These are phyloP conservation scores for Pythium phragmiticola DNA, from an alignment of 352 stramenopile genomes.

Conservation along the genomic window DNA sequence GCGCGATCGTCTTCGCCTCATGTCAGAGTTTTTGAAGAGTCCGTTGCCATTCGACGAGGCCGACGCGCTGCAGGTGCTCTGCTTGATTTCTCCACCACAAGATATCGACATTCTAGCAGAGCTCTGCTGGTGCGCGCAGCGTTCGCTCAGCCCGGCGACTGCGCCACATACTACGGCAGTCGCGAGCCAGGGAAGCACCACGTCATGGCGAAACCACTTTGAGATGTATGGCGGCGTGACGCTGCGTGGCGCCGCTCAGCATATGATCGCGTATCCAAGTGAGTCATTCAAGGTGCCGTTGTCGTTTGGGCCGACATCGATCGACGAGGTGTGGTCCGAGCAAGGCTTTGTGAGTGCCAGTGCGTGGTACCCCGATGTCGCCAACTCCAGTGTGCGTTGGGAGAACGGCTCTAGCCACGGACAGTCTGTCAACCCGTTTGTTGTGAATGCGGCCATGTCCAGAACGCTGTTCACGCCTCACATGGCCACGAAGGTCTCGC, in stretches of 20 bases:
- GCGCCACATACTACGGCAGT: background rate
- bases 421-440: conserved; percentile 37
- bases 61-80: conserved; percentile 37
- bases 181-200: background rate
- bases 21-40: conserved; percentile 31
- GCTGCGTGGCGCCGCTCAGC: background rate
- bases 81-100: conserved; percentile 25
- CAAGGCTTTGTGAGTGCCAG: conserved; percentile 29
- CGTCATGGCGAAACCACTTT: background rate
- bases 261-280: conserved; percentile 18
- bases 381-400: conserved; percentile 32
- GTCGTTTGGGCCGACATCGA: conserved; percentile 21
- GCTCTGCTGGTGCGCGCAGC: conserved; percentile 7
- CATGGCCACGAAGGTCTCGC: conserved; percentile 7
- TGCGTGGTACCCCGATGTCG: conserved; percentile 36
- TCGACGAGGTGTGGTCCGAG: conserved; percentile 21
- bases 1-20: conserved; percentile 2
- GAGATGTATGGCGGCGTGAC: background rate
- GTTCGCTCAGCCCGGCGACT: background rate
- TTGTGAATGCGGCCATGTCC: conserved; percentile 17
- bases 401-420: conserved; percentile 12
- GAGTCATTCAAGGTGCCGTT: conserved; percentile 14
- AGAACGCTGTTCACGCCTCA: conserved; percentile 33
- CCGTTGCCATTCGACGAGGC: conserved; percentile 31
- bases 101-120: conserved; percentile 5